These are phyloP conservation scores for Xanthoparmelia taractica DNA, from an alignment of 495 filamentous ascomycete genomes.

Conservation along the genomic window DNA sequence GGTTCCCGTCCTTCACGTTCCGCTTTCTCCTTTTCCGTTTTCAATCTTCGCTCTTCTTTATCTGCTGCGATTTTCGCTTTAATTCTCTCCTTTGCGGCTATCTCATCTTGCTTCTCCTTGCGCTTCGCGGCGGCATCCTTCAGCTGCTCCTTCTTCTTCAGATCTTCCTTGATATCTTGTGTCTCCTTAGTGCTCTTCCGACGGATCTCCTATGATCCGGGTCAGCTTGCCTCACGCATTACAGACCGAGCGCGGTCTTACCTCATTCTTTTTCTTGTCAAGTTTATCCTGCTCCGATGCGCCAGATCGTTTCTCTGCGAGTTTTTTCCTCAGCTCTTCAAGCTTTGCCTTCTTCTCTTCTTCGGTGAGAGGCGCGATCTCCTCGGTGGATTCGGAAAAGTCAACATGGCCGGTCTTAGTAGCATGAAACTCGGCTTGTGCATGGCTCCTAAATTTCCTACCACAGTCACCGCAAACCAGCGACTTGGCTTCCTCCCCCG, in stretches of 20 bases:
- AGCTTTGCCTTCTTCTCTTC: conserved; percentile 81
- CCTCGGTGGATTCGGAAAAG: conserved; percentile 88
- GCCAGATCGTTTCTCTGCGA: conserved; percentile 64
- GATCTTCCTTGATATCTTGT: conserved; percentile 73
- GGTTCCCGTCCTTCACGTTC: conserved; percentile 64
- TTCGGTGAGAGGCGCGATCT: conserved; percentile 81
- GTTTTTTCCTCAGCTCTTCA: conserved; percentile 60
- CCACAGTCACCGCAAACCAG: conserved; percentile 86
- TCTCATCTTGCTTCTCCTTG: conserved; percentile 79
- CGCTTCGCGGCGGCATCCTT: conserved; percentile 82
- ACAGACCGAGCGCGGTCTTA: conserved; percentile 26
- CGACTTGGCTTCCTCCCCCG: conserved; percentile 55
- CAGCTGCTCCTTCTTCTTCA: conserved; percentile 76
- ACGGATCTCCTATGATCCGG: conserved; percentile 61
- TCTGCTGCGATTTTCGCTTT: conserved; percentile 88
- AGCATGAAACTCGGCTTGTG: conserved; percentile 83
- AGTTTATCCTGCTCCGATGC: conserved; percentile 68
- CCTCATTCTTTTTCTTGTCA: conserved; percentile 85
- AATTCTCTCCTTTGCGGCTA: conserved; percentile 77
- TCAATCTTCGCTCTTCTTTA: conserved; percentile 73
- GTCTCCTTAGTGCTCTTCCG: conserved; percentile 72
- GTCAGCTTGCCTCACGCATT: conserved; percentile 1
- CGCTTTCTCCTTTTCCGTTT: conserved; percentile 77
- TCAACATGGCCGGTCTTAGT: conserved; percentile 81
- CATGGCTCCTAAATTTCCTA: conserved; percentile 76